phyloP scores from a whole-genome alignment of 805 yeast genomes.

The Lachancea cidri region DNA sequence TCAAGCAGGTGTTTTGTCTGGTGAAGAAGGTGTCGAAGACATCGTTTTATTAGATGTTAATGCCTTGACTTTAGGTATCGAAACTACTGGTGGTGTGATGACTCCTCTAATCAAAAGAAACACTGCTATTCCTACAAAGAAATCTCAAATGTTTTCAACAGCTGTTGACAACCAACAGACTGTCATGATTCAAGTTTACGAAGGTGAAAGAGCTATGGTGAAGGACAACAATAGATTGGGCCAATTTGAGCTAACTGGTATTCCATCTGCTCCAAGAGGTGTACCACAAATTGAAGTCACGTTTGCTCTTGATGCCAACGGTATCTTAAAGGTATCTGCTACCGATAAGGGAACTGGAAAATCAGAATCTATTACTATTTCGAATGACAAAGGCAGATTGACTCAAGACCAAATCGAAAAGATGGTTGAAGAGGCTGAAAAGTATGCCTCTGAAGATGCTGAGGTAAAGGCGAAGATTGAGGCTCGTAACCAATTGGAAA shows the following conservation, averaged over 20 bases:
- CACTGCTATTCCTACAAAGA: slow-evolving; percentile 92
- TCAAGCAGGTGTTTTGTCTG: slow-evolving; percentile 95
- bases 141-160: slow-evolving; percentile 91
- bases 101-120: slow-evolving; percentile 91
- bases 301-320: slow-evolving; percentile 95
- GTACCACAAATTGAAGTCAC: slow-evolving; percentile 82
- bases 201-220: slow-evolving; percentile 94
- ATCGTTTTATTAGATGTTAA: slow-evolving; percentile 88
- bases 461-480: slow-evolving; percentile 78
- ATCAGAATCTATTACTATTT: slow-evolving; percentile 83
- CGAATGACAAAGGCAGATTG: slow-evolving; percentile 91
- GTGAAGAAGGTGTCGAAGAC: slow-evolving; percentile 91
- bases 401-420: slow-evolving; percentile 92
- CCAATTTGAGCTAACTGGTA: slow-evolving; percentile 91
- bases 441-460: slow-evolving; percentile 87
- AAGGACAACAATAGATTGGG: slow-evolving; percentile 95
- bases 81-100: slow-evolving; percentile 97
- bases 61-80: slow-evolving; percentile 92
- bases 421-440: slow-evolving; percentile 97
- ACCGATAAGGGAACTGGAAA: slow-evolving; percentile 94
- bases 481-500: slow-evolving; percentile 82
- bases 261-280: slow-evolving; percentile 81
- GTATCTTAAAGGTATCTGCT: slow-evolving; percentile 93
- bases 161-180: slow-evolving; percentile 96
- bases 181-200: slow-evolving; percentile 87